Base-by-base conservation (phyloP, 2,329 filamentous ascomycete species). In the Aspergillus sp. region DNA sequence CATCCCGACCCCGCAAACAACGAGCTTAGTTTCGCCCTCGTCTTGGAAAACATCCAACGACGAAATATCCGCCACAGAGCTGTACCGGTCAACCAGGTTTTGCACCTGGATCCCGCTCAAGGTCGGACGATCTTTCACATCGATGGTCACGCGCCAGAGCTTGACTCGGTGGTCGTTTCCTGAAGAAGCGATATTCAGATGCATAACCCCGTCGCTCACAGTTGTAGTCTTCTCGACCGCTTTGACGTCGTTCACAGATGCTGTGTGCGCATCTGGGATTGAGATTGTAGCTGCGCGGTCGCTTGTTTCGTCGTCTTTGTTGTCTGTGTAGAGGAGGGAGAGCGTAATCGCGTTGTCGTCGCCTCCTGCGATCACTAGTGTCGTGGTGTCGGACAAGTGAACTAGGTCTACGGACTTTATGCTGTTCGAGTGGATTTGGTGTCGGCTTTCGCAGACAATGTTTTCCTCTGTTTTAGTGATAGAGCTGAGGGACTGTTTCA, bases 261-360 rank as follows among this genome's bases (percentile, higher is more conserved):
- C 75, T 15, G 77, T 73, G 60, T 81, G 79, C 11, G 79, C 78
- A 52, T 76, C 70, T 3, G 75, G 72, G 40, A 78, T 68, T 1
- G 72, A 67, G 3, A 76, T 57, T 0, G 72, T 76, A 23, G 60
- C 59, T 11, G 76, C 68, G 15, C 56, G 53, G n/a, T 53, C 59
- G 15, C 52, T 61, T 27, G 48, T 27, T 23, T 62, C 55, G n/a
- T 52, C 15, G 5, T 49, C 24, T 6, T 62, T 49, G 31, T 53
- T 31, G 11, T 49, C 45, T 3, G 67, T 66, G 15, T 51, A 64
- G 27, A 81, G 64, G 33, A 82, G 69, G 0, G 82, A 83, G 11
- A 90, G 67, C 0, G 84, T 87, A 0, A 98, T 73, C 3, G 89
- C 88, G 61, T 95, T 95, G 73, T 98, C 95, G 66, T 99, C 95